Evolutionary conservation across 352 stramenopile genomes (phyloP), one percentile per base, ranked within the genome.

Genomic region (Saprolegnia parasitica): DNA sequence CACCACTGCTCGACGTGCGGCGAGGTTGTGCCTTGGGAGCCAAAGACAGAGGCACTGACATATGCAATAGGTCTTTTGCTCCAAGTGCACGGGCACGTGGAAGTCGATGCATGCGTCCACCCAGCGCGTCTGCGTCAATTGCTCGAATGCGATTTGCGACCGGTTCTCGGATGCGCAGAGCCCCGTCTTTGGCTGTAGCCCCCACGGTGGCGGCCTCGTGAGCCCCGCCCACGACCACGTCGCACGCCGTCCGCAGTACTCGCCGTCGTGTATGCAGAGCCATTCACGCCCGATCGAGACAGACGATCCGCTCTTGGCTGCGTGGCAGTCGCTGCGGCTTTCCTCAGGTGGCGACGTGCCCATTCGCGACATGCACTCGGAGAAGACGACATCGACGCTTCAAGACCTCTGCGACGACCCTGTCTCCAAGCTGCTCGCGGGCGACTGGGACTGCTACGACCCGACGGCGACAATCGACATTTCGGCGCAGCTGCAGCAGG

Each of bases 1-100:
- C 47, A 37, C 56, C 56, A 40, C n/a, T 65, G 56, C 56, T 10
- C 24, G 13, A 50, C 18, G 18, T 65, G 56, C 56, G 56, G 56
- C 40, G 56, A 65, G 8, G 56, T 62, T 16, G n/a, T 49, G 10
- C 42, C 1, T 15, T n/a, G 10, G 1, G 3, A 49, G 8, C 39
- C 39, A 49, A n/a, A 15, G 13, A 15, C 1, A 3, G 3, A 3
- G 10, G 13, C 18, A 4, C 42, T 49, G 13, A 49, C 42, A n/a
- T 4, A 10, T n/a, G 3, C 3, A 11, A 1, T 49, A 49, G 42
- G 8, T 49, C 13, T 65, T 65, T 52, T 65, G 56, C 56, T 52
- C 15, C 24, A 49, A 37, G 20, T 65, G 56, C 56, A 65, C 56
- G 21, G 16, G 24, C 8, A 11, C 16, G 6, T 65, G 26, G 29